Evolutionary conservation across 306 rosid species (phyloP).

Genomic region (Clitoria ternatea): DNA sequence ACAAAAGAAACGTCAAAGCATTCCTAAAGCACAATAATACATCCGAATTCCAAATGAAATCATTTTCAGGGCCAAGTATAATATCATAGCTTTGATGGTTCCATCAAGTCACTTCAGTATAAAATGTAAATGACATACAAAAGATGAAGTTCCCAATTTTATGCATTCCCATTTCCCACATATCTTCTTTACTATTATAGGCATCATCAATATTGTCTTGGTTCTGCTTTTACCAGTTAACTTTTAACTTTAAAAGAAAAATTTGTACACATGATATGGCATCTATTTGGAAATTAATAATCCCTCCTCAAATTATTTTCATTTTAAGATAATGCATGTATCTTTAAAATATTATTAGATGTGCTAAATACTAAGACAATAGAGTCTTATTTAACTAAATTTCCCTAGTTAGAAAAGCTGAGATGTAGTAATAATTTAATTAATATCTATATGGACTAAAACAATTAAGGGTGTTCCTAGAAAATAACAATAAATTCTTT

Average conservation of each 20-base stretch:
- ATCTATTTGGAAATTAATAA: neutral
- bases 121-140: neutral
- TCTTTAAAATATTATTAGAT: too few species aligned
- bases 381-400: too few species aligned
- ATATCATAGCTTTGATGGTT: neutral
- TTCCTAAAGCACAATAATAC: neutral
- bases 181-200: neutral
- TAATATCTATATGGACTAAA: too few species aligned
- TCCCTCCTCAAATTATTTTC: too few species aligned
- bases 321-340: too few species aligned
- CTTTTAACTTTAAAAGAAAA: neutral
- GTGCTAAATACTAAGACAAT: too few species aligned
- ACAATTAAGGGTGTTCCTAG: too few species aligned
- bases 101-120: too few species aligned
- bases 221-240: neutral
- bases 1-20: neutral
- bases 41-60: neutral
- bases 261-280: neutral
- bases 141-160: neutral
- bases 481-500: too few species aligned
- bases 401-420: too few species aligned
- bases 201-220: neutral
- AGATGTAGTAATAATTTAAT: too few species aligned
- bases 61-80: neutral
- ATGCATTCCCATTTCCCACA: neutral